Base-by-base conservation (phyloP, 2,329 filamentous ascomycete genomes). In the Aureobasidium sp. region DNA sequence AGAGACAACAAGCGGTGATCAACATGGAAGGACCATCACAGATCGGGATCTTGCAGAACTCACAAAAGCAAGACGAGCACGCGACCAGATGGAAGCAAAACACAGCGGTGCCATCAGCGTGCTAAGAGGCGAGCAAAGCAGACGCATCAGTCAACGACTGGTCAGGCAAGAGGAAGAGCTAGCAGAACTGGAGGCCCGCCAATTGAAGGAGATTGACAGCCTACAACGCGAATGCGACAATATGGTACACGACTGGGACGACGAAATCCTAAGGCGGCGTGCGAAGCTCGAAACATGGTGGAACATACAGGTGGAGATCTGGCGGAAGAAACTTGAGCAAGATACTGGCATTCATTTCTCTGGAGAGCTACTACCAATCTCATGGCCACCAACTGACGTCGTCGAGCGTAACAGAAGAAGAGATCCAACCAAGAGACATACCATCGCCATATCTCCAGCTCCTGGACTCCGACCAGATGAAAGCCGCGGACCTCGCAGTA, bases 31-130 rank as follows among this genome's bases (percentile, higher is more conserved):
- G 29, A 65, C 63, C 0, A 73, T 80, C n/a, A 79, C 78, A 1
- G 75, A 77, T 12, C 74, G 78, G 63, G 77, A 79, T 53, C 71
- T 71, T 10, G 70, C 70, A 36, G 77, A 78, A 64, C 71, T 81
- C 12, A 74, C 75, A 20, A 76, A 74, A 34, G 74, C 78, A 44
- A 71, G 73, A 41, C 60, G 71, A 39, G 62, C 70, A 5, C 72
- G 76, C 43, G 70, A 75, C 34, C 71, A 73, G 29, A 72, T 81
- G 55, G 74, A 75, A 7, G 68, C 67, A 10, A 76, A 75, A 65
- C 78, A 81, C 52, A 71, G 73, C 24, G 76, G 73, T 56, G 77
- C 76, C 13, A 79, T 79, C 66, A 79, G 78, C 51, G 77, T 80
- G 7, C 65, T 80, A 8, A 70, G 78, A 12, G 77, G 76, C 26